Base-by-base conservation (phyloP, 352 stramenopile genomes). In the Globisporangium viniferum region DNA sequence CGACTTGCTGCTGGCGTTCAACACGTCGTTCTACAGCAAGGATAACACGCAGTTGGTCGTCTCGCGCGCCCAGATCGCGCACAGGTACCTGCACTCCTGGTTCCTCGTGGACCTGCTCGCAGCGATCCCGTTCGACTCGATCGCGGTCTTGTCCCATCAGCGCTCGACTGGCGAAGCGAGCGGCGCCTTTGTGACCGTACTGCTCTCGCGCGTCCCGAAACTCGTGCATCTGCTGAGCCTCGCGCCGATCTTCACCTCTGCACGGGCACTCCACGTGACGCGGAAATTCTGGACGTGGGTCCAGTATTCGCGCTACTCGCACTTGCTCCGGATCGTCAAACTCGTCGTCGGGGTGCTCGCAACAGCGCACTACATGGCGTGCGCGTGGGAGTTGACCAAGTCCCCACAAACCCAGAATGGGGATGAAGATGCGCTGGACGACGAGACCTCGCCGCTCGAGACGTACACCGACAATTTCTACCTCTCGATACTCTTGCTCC, bases 261-360 rank as follows among this genome's bases (percentile, higher is more conserved):
- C 27, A 24, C 22, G 66, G 12, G 39, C 39, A 22, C 36, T 57
- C 12, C 58, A 10, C 27, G 33, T 41, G 7, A 24, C 24, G 5
- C 44, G 22, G 8, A 22, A 24, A 18, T 36, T 66, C 51, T 71
- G 58, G 46, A 44, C 31, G n/a, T 71, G 48, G 58, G 22, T 66
- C 7, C 36, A 60, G 48, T 66, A 58, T 48, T 71, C 48, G 35
- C 58, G 66, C 22, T 70, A 70, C 49, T 70, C 66, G 33, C 66
- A 70, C 49, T 35, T 66, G 20, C 59, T 71, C 18, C 58, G 59
- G 12, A 71, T 71, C 59, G 18, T 20, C 35, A 55, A 55, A 24
- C 20, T 71, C 46, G 9, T 66, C 24, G 2, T 51, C 39, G 29
- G 36, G 5, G 46, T 66, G 2, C 48, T 66, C 20, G 24, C 51